phyloP scores from a whole-genome alignment of 257 asterid genomes.

The Verbascum thapsus region DNA sequence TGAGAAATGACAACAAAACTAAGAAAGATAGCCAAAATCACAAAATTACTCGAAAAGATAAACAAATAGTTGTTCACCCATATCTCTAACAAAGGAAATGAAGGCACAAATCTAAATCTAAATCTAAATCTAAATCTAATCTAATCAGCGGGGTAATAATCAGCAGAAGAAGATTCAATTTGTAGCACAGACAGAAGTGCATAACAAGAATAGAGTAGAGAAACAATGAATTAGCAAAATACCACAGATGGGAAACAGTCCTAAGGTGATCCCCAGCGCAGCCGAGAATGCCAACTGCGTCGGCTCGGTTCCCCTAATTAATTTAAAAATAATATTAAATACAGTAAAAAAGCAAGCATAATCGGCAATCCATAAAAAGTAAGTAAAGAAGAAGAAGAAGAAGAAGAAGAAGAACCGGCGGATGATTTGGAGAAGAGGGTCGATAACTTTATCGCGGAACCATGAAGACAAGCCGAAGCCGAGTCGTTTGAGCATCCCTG shows the following conservation, averaged over 20 bases:
- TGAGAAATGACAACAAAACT: no score
- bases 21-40: no score
- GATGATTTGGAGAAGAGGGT: constrained; percentile 84
- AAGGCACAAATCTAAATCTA: no score
- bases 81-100: no score
- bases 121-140: no score
- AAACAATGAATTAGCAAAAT: constrained; percentile 9
- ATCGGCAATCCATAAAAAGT: neutral
- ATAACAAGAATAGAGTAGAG: no score
- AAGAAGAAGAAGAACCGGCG: constrained; percentile 48
- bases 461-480: constrained; percentile 54
- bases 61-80: no score
- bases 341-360: neutral
- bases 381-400: neutral
- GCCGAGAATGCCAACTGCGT: constrained; percentile 87
- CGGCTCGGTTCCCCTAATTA: constrained; percentile 85
- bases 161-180: no score
- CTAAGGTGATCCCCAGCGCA: constrained; percentile 82
- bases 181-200: no score
- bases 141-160: no score
- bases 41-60: no score
- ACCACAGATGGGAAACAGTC: constrained; percentile 92
- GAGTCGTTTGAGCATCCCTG: constrained; percentile 39
- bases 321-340: constrained; percentile 9
- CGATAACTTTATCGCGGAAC: constrained; percentile 56